Percentiles rank a stretch among this genome's conserved stretches.
phyloP scores from a whole-genome alignment of 768 basidiomycete species.

The Xerocomellus intermedius region DNA sequence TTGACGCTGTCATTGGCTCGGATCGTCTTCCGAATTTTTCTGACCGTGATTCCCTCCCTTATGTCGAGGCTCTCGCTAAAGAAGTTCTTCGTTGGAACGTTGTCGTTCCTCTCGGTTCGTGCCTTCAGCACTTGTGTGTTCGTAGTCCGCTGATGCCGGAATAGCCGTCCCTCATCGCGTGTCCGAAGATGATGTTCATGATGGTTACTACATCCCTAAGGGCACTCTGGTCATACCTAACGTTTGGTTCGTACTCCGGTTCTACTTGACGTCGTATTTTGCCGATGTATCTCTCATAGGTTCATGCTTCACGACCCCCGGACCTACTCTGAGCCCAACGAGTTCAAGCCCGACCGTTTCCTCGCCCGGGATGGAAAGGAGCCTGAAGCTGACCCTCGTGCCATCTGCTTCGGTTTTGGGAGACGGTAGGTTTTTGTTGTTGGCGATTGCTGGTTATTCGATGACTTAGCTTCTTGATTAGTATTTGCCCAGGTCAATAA shows the following conservation, averaged over 20 bases:
- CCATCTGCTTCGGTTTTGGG: conserved; percentile 69
- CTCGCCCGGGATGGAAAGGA: conserved; percentile 35
- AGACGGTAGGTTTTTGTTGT: conserved; percentile 42
- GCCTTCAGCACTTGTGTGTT: conserved; percentile 22
- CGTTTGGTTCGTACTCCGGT: conserved; percentile 13
- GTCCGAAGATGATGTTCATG: conserved; percentile 59
- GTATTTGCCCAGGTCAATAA: conserved; percentile 30
- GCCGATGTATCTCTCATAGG: conserved; percentile 13
- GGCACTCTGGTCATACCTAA: conserved; percentile 29
- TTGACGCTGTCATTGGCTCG: conserved; percentile 56
- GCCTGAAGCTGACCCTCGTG: conserved; percentile 56
- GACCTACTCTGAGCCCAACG: conserved; percentile 51
- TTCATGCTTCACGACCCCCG: conserved; percentile 32
- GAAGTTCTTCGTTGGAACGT: conserved; percentile 51
- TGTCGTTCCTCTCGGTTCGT: conserved; percentile 39
- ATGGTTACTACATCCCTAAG: conserved; percentile 62
- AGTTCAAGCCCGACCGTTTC: conserved; percentile 63
- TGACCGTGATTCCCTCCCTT: conserved; percentile 58
- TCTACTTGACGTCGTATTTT: conserved; percentile 2
- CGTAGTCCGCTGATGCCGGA: conserved; percentile 30
- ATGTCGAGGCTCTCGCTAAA: conserved; percentile 56
- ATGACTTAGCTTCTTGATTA: conserved; percentile 7
- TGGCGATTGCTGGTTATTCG: background rate
- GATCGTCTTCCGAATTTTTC: conserved; percentile 60
- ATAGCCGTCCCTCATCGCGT: conserved; percentile 46